Evolutionary conservation across 257 asterid species (phyloP).

Genomic region (Solanum dulcamara): DNA sequence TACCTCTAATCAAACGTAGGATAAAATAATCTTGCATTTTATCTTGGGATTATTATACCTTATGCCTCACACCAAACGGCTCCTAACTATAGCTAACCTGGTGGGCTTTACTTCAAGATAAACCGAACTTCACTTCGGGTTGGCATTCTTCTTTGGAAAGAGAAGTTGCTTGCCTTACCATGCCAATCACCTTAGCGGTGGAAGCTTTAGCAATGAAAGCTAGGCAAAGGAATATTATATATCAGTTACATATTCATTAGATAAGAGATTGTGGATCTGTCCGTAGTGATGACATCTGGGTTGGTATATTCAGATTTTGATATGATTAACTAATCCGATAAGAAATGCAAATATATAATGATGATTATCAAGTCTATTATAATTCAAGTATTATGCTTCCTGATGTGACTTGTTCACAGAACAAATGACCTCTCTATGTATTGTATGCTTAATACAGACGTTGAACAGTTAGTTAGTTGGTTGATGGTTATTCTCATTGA

Average conservation of each 20-base stretch:
- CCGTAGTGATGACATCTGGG: background rate
- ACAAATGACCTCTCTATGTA: background rate
- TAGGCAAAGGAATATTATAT: background rate
- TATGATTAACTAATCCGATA: background rate
- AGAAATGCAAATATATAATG: background rate
- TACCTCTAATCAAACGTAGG: too few species aligned
- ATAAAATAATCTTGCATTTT: too few species aligned
- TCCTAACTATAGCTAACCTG: background rate
- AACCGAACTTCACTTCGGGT: background rate
- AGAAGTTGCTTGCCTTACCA: background rate
- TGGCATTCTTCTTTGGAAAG: background rate
- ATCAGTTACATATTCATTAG: background rate
- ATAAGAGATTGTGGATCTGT: background rate
- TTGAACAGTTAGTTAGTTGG: background rate
- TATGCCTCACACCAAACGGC: too few species aligned
- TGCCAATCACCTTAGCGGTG: background rate
- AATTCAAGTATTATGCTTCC: background rate
- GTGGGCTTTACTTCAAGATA: background rate
- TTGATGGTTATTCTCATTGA: background rate
- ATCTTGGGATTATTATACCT: too few species aligned
- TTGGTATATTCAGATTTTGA: background rate
- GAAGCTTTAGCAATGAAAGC: background rate
- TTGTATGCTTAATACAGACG: background rate
- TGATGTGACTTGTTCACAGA: background rate
- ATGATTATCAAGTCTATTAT: background rate